phyloP scores from a whole-genome alignment of 2,329 filamentous ascomycete genomes.

The Epichloe uncinata region DNA sequence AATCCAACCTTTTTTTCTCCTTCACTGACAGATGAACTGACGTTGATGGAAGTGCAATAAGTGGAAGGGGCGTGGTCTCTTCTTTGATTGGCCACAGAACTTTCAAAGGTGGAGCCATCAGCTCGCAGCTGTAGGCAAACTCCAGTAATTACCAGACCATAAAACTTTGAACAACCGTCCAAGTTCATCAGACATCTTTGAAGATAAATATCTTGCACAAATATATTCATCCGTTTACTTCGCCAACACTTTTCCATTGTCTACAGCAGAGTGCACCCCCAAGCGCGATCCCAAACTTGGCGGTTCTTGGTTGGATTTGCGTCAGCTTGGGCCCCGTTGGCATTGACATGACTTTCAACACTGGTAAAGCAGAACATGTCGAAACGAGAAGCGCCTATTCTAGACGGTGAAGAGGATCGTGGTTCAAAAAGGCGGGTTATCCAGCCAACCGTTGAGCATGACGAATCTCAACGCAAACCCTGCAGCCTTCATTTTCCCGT shows the following conservation, averaged over 20 bases:
- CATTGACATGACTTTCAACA: neutral
- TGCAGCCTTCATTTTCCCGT: neutral
- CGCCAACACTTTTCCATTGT: neutral
- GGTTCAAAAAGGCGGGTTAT: slow-evolving; percentile 6
- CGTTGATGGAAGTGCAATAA: neutral
- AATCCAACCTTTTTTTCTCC: neutral
- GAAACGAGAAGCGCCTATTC: neutral
- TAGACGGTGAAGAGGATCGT: neutral
- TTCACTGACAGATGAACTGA: too few relatives aligned
- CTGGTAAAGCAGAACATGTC: neutral
- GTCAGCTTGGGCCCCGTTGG: neutral
- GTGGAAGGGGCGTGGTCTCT: neutral
- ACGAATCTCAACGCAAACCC: neutral
- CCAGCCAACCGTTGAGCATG: neutral
- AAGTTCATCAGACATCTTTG: too few relatives aligned
- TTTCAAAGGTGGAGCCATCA: neutral
- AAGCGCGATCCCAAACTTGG: neutral
- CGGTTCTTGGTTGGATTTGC: neutral
- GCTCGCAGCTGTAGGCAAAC: neutral
- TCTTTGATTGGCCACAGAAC: slow-evolving; percentile 6
- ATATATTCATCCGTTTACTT: too few relatives aligned
- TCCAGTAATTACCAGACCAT: neutral
- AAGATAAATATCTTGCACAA: too few relatives aligned
- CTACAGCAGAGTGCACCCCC: neutral
- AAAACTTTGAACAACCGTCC: neutral